phyloP scores from a whole-genome alignment of 805 yeast genomes.

The Saturnispora zaruensis region DNA sequence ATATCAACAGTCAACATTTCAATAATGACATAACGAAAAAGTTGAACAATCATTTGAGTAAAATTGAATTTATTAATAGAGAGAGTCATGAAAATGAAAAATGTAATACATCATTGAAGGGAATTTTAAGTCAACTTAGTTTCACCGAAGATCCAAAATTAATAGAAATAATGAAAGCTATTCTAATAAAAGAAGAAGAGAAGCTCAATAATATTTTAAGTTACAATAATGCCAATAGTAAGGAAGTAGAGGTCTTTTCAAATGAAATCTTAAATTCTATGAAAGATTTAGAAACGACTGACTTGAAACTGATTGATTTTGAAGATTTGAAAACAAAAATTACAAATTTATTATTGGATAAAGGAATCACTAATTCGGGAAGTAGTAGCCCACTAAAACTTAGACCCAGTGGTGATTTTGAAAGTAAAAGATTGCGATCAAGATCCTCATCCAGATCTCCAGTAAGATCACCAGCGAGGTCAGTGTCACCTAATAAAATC shows the following conservation, averaged over 20 bases:
- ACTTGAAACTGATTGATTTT: not conserved
- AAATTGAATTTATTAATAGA: not conserved
- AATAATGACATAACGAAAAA: not conserved
- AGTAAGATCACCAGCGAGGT: not conserved
- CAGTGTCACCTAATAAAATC: not conserved
- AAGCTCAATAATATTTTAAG: conserved; percentile 4
- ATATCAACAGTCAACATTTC: conserved; percentile 3
- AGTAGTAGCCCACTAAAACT: not conserved
- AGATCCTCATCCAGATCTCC: not conserved
- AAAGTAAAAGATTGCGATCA: not conserved
- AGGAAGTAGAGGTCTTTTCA: not conserved
- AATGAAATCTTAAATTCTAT: not conserved
- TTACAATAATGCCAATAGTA: not conserved
- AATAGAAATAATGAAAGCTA: not conserved
- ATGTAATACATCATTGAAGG: not conserved
- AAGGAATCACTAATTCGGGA: not conserved
- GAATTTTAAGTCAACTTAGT: not conserved
- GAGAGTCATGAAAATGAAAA: not conserved
- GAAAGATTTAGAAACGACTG: not conserved
- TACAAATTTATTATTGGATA: not conserved
- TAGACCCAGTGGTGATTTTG: not conserved
- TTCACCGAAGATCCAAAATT: not conserved
- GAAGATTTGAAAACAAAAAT: not conserved
- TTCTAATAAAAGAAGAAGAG: conserved; percentile 9
- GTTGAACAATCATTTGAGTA: not conserved